Evolutionary conservation across 169 alveolate genomes (phyloP).

Genomic region (Cryptosporidium felis): DNA sequence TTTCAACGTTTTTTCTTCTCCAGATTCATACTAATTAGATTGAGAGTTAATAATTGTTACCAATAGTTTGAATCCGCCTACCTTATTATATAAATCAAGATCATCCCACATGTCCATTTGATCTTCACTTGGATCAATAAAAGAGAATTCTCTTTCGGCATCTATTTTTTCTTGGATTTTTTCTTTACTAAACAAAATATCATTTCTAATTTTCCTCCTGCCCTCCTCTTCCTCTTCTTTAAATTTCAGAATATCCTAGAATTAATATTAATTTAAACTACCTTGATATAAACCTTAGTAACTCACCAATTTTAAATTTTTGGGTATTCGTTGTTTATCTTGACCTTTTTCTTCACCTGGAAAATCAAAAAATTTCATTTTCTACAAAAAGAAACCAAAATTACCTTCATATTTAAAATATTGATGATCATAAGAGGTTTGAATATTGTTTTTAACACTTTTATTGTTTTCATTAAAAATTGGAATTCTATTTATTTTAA

Average conservation of each 20-base stretch:
- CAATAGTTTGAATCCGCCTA: background rate
- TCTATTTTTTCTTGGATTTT: background rate
- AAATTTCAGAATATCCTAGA: slow-evolving; percentile 9
- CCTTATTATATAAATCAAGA: slow-evolving; percentile 4
- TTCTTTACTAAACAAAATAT: background rate
- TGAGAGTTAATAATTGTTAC: background rate
- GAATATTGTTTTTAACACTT: too few species aligned
- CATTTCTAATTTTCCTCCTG: background rate
- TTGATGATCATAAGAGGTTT: too few species aligned
- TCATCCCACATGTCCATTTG: slow-evolving; percentile 47
- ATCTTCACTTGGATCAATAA: slow-evolving; percentile 38
- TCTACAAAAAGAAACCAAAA: too few species aligned
- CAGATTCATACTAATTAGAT: slow-evolving; percentile 27
- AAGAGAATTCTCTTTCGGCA: slow-evolving; percentile 5
- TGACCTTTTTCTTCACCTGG: too few species aligned
- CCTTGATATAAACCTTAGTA: background rate
- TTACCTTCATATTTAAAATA: too few species aligned
- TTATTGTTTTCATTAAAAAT: too few species aligned
- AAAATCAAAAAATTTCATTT: too few species aligned
- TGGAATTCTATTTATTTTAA: too few species aligned
- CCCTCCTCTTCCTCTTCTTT: background rate
- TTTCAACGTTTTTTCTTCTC: slow-evolving; percentile 17
- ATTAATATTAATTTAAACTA: background rate
- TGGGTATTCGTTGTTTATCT: too few species aligned
- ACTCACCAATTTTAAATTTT: slow-evolving; percentile 36